A percentile compares a stretch with the other conserved stretches of the same genome.
phyloP scores from a whole-genome alignment of 306 rosid genomes.

The Rosa persica region DNA sequence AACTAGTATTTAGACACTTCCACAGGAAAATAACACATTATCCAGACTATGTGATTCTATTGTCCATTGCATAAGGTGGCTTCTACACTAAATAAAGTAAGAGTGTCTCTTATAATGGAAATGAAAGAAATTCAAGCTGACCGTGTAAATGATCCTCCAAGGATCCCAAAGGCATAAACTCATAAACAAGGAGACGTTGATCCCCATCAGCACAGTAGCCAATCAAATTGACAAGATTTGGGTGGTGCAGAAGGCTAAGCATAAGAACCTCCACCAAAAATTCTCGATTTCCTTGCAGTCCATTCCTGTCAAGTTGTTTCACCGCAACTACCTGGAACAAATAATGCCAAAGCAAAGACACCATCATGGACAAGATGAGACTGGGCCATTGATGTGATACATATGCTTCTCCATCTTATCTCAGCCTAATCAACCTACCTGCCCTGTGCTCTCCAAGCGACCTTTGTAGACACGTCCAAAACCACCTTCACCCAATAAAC shows the following conservation, averaged over 20 bases:
- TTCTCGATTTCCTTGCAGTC: constrained; percentile 79
- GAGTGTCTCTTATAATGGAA: not conserved
- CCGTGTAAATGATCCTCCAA: constrained; percentile 99
- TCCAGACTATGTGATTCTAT: not conserved
- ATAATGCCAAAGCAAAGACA: constrained; percentile 25
- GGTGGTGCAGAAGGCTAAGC: constrained; percentile 99
- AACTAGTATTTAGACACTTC: not conserved
- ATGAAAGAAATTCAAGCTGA: constrained; percentile 47
- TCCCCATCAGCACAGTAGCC: constrained; percentile 93
- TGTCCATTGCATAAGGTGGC: not conserved
- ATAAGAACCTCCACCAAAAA: constrained; percentile 98
- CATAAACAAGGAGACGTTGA: constrained; percentile 82
- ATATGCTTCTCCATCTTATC: constrained; percentile 15
- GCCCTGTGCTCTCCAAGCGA: constrained; percentile 87
- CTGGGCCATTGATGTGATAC: not conserved
- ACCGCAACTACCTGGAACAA: constrained; percentile 74
- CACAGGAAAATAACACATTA: constrained; percentile 7
- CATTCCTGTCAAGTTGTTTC: constrained; percentile 78
- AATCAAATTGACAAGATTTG: constrained; percentile 92
- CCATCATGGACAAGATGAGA: constrained; percentile 23
- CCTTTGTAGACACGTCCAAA: constrained; percentile 97
- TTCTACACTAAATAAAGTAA: not conserved
- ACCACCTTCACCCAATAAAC: constrained; percentile 93
- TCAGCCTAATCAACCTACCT: constrained; percentile 47
- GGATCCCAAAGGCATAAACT: constrained; percentile 98